These are phyloP conservation scores for Phlebopus sp. DNA, from an alignment of 1,284 basidiomycete species.

Conservation along the genomic window DNA sequence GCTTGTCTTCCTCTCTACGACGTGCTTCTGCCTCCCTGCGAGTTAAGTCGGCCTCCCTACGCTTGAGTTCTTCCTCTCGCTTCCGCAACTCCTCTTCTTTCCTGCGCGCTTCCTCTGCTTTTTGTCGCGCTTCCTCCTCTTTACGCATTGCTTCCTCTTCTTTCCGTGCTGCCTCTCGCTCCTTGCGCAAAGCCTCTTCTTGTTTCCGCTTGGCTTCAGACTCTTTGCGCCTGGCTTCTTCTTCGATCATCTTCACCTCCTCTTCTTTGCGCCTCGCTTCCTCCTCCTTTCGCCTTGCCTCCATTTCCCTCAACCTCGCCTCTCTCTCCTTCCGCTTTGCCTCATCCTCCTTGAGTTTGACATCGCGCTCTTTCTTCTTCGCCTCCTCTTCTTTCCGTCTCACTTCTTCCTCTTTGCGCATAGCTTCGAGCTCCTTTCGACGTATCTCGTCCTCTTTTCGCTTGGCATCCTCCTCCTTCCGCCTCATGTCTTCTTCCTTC, in stretches of 20 bases:
- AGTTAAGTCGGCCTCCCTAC: slow-evolving; percentile 31
- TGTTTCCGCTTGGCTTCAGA: slow-evolving; percentile 17
- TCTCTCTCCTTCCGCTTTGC: slow-evolving; percentile 27
- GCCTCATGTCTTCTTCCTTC: slow-evolving; percentile 21
- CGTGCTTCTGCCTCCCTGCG: slow-evolving; percentile 34
- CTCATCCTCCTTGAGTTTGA: slow-evolving; percentile 20
- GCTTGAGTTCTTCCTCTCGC: slow-evolving; percentile 36
- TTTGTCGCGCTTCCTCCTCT: slow-evolving; percentile 29
- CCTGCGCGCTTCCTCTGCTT: slow-evolving; percentile 22
- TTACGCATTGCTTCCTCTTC: slow-evolving; percentile 32
- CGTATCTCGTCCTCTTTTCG: slow-evolving; percentile 22
- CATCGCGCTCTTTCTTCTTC: slow-evolving; percentile 22
- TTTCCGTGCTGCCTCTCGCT: slow-evolving; percentile 29
- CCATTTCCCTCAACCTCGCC: slow-evolving; percentile 26
- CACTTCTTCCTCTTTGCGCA: slow-evolving; percentile 14
- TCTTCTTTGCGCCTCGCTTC: slow-evolving; percentile 28
- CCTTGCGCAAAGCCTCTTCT: slow-evolving; percentile 21
- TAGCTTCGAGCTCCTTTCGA: slow-evolving; percentile 18
- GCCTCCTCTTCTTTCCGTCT: slow-evolving; percentile 23
- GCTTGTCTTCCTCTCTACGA: slow-evolving; percentile 19
- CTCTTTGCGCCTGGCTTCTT: slow-evolving; percentile 23
- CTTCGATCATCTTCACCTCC: slow-evolving; percentile 23
- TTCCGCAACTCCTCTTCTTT: slow-evolving; percentile 37
- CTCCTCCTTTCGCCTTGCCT: slow-evolving; percentile 29
- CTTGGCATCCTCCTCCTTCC: slow-evolving; percentile 19